Evolutionary conservation across 2,329 filamentous ascomycete genomes (phyloP), one percentile per base, ranked within the genome.

Genomic region (Microdochium bolleyi): DNA sequence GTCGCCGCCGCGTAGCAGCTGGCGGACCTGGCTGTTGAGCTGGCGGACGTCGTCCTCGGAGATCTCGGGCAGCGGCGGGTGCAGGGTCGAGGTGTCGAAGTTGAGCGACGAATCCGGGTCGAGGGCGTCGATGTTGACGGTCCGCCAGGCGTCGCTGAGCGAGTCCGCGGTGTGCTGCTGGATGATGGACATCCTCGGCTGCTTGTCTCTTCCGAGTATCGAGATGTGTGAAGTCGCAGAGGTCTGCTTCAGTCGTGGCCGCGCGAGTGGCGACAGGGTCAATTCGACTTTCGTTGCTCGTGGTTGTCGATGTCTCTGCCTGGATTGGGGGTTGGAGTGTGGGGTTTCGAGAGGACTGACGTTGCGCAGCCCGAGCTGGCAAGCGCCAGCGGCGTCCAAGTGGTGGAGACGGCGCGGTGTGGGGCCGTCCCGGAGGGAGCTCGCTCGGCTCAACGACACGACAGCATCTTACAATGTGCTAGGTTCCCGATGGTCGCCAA

Each of bases 91-190:
- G 57, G 89, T 84, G 72, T 95, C 89, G 75, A 97, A 97, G 81
- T 96, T 97, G 71, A 83, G 75, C 60, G 88, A 83, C 62, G 90
- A 94, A 71, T 97, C 92, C 55, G 92, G 89, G 70, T 94, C 88
- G 63, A 95, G 81, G 61, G 87, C 85, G 69, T 96, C 92, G 70
- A 96, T 87, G 79, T 96, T 90, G 79, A 96, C 94, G 60, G 90
- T 96, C 70, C 92, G 89, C 83, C 83, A 86, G 65, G 80, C 79
- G 61, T 86, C 83, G 70, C 73, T 73, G 52, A 86, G 76, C 60
- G 82, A 76, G 53, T 79, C 78, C 54, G 74, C 71, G 50, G 77
- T 81, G 70, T 83, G 78, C 67, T 85, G 80, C 67, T 84, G 83
- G 61, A 85, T 84, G 64, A 86, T 84, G 51, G 83, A 86, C 83